phyloP scores from a whole-genome alignment of 768 basidiomycete species.

The Tricholomella constricta region DNA sequence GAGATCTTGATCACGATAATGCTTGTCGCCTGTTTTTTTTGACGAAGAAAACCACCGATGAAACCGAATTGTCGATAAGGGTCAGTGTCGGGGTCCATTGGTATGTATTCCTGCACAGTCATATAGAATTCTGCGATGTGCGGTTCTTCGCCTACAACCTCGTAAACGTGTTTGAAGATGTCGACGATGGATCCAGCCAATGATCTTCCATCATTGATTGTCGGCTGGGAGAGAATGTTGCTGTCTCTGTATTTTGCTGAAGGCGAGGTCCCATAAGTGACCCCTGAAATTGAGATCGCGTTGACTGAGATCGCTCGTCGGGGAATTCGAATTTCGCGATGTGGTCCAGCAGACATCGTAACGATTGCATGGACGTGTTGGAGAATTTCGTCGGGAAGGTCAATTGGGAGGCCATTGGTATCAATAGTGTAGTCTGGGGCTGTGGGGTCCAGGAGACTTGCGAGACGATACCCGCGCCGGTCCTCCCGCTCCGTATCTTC shows the following conservation, averaged over 20 bases:
- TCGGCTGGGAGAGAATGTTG: conserved; percentile 11
- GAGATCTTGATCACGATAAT: conserved; percentile 6
- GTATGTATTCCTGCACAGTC: not conserved
- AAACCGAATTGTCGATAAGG: conserved; percentile 17
- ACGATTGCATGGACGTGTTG: not conserved
- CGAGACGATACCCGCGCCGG: not conserved
- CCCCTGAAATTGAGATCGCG: conserved; percentile 7
- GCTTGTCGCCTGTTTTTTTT: not conserved
- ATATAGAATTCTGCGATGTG: conserved; percentile 3
- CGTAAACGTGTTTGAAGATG: conserved; percentile 6
- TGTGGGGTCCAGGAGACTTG: not conserved
- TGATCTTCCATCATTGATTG: not conserved
- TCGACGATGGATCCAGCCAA: conserved; percentile 1
- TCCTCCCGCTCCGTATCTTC: not conserved
- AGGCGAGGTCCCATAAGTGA: conserved; percentile 9
- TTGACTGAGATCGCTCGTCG: not conserved
- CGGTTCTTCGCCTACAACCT: not conserved
- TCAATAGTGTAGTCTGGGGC: not conserved
- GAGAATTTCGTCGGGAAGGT: not conserved
- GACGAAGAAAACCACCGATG: conserved; percentile 14
- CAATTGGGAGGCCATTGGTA: not conserved
- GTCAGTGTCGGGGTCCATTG: not conserved
- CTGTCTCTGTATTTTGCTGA: conserved; percentile 11
- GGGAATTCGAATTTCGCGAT: not conserved
- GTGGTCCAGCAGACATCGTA: not conserved